phyloP scores from a whole-genome alignment of 441 rosid genomes.

The Syzygium syzygioides region DNA sequence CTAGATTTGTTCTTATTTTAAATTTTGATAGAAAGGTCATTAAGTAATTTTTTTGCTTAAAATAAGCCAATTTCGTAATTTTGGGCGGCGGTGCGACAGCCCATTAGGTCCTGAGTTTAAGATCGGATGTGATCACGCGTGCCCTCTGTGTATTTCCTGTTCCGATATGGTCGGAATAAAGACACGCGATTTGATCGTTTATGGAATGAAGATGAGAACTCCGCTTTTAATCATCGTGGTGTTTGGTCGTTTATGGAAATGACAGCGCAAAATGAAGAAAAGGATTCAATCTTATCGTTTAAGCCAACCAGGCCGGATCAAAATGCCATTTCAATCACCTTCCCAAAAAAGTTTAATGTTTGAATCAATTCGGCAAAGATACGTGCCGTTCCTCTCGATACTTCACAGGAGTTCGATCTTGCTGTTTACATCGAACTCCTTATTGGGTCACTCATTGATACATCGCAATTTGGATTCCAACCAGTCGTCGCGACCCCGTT shows the following conservation, averaged over 20 bases:
- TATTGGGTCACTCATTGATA: not conserved
- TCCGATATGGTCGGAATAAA: no score
- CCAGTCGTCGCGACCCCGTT: no score
- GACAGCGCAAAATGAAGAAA: no score
- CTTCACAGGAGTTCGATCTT: no score
- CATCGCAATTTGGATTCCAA: no score
- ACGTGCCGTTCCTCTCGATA: no score
- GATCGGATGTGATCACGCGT: not conserved
- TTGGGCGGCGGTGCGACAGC: not conserved
- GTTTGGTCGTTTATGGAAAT: not conserved
- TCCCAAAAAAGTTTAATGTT: not conserved
- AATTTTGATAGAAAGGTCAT: not conserved
- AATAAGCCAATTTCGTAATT: not conserved
- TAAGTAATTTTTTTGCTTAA: not conserved
- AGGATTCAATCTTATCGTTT: not conserved
- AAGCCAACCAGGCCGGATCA: fast-evolving
- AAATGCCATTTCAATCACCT: not conserved
- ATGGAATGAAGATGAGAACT: no score
- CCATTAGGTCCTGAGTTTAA: not conserved
- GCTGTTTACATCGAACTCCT: not conserved
- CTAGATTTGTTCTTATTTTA: not conserved
- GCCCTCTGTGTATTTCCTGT: no score
- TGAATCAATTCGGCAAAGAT: not conserved
- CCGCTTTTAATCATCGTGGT: no score
- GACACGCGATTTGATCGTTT: no score